Percentiles rank a stretch among this genome's conserved stretches.
These are phyloP conservation scores for Thyridium curvatum DNA, from an alignment of 2,329 filamentous ascomycete genomes.

Conservation along the genomic window DNA sequence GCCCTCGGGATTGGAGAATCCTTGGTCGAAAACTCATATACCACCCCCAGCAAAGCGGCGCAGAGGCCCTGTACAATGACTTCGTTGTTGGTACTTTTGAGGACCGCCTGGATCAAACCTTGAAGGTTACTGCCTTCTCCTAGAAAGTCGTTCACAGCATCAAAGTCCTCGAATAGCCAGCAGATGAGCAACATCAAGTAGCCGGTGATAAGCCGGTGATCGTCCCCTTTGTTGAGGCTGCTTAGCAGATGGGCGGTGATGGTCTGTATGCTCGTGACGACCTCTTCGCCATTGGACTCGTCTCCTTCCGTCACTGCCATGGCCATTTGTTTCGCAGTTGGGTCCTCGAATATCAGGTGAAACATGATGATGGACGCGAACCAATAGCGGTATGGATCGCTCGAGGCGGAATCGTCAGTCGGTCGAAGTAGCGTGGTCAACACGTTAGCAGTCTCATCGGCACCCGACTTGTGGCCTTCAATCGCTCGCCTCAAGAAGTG, in stretches of 20 bases:
- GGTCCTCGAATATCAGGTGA: constrained; percentile 76
- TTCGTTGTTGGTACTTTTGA: constrained; percentile 55
- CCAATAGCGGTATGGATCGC: constrained; percentile 83
- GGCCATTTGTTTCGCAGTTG: constrained; percentile 70
- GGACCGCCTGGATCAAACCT: constrained; percentile 68
- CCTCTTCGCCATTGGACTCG: constrained; percentile 83
- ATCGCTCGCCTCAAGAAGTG: constrained; percentile 89
- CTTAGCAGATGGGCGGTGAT: constrained; percentile 81
- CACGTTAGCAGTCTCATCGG: constrained; percentile 82
- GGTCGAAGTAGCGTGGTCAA: constrained; percentile 74
- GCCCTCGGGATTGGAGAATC: constrained; percentile 84
- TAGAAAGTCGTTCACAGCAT: constrained; percentile 88
- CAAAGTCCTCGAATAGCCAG: constrained; percentile 89
- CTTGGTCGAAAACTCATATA: constrained; percentile 97
- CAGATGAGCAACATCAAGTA: constrained; percentile 85
- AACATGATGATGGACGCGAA: constrained; percentile 84
- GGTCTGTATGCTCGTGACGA: constrained; percentile 87
- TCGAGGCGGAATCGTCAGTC: constrained; percentile 50
- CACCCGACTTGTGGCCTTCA: constrained; percentile 71
- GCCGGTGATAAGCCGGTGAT: constrained; percentile 73
- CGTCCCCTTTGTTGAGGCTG: constrained; percentile 68
- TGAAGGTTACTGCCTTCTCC: constrained; percentile 91
- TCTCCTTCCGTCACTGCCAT: constrained; percentile 86
- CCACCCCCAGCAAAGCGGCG: constrained; percentile 75
- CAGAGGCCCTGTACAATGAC: constrained; percentile 74